phyloP scores from a whole-genome alignment of 1,284 basidiomycete species.

The Austroboletus rostrupii region DNA sequence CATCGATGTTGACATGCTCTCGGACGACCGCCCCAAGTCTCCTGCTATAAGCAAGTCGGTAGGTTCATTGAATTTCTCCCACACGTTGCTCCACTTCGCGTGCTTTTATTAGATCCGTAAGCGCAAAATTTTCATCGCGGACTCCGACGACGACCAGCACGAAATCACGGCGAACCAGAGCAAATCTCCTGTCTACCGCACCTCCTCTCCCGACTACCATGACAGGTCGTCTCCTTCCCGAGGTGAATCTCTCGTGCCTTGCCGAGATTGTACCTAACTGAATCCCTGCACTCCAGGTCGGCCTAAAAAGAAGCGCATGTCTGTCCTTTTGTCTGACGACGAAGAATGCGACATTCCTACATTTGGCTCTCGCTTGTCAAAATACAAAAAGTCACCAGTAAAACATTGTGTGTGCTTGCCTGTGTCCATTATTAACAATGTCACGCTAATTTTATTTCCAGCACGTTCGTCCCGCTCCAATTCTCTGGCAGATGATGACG shows the following conservation, averaged over 20 bases:
- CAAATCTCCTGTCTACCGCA: conserved; percentile 18
- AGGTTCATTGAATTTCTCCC: conserved; percentile 2
- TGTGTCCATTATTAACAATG: background rate
- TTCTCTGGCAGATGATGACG: conserved; percentile 52
- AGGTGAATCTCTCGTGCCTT: conserved; percentile 23
- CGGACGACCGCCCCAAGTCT: conserved; percentile 38
- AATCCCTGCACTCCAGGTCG: conserved; percentile 24
- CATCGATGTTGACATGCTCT: conserved; percentile 69
- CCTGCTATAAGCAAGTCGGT: conserved; percentile 14
- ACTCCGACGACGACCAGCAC: conserved; percentile 68
- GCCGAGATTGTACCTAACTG: conserved; percentile 9
- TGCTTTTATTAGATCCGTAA: conserved; percentile 40
- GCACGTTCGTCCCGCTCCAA: conserved; percentile 32
- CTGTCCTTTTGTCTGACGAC: conserved; percentile 39
- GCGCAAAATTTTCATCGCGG: conserved; percentile 64
- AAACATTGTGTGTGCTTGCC: conserved; percentile 43
- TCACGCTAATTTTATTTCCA: conserved; percentile 16
- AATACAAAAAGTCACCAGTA: conserved; percentile 59
- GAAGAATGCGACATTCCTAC: conserved; percentile 39
- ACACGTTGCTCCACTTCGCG: background rate
- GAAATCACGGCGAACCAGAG: conserved; percentile 12
- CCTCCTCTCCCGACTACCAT: conserved; percentile 26
- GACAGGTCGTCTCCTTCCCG: conserved; percentile 22
- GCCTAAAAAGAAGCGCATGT: conserved; percentile 53
- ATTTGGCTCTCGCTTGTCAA: conserved; percentile 56